These are phyloP conservation scores for Gillenia trifoliata DNA, from an alignment of 306 rosid species.

Conservation along the genomic window DNA sequence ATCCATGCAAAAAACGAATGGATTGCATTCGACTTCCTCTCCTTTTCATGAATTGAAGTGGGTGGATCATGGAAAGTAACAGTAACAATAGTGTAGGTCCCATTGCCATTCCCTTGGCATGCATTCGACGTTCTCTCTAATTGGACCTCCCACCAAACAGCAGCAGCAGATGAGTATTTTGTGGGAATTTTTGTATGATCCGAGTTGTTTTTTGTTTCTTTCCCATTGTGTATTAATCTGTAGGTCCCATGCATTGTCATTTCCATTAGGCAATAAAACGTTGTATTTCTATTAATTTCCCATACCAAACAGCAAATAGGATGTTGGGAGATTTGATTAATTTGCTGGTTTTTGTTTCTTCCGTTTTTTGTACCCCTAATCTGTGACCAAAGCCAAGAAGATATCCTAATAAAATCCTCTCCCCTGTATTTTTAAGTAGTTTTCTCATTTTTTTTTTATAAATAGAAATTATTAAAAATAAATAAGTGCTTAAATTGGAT, in stretches of 20 bases:
- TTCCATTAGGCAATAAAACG: conserved; percentile 4
- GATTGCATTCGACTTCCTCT: conserved; percentile 20
- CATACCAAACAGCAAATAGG: conserved; percentile 21
- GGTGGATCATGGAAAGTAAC: conserved; percentile 12
- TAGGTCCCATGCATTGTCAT: conserved; percentile 1
- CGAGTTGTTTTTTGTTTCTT: conserved; percentile 21
- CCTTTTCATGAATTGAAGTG: conserved; percentile 25
- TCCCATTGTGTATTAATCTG: conserved; percentile 4
- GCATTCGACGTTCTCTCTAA: neutral
- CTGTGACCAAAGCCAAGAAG: conserved; percentile 1
- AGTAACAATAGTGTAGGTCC: conserved; percentile 17
- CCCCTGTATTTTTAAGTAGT: neutral
- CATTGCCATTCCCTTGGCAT: conserved; percentile 8
- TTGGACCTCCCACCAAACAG: conserved; percentile 27
- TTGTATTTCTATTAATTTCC: neutral
- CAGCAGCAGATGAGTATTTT: conserved; percentile 1
- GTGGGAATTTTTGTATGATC: conserved; percentile 3
- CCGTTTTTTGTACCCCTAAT: neutral
- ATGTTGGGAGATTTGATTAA: conserved; percentile 9
- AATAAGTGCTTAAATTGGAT: neutral
- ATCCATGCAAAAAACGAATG: conserved; percentile 9
- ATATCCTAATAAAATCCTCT: neutral
- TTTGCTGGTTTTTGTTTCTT: conserved; percentile 18
- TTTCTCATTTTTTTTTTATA: neutral
- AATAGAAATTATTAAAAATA: neutral